phyloP scores from a whole-genome alignment of 1,284 basidiomycete species.

The Peniophora sp. region DNA sequence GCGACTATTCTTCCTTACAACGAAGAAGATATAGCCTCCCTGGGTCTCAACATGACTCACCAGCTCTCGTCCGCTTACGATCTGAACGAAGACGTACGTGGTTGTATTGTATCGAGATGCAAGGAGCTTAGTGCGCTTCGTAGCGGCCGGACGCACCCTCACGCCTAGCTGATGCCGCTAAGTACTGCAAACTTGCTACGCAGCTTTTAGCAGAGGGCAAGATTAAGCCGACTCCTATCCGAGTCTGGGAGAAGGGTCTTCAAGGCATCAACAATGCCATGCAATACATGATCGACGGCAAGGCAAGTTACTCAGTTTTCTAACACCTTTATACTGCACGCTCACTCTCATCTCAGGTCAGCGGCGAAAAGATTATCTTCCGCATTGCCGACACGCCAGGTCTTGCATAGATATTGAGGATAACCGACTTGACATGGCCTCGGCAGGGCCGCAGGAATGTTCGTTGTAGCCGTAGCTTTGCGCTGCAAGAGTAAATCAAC shows the following conservation, averaged over 20 bases:
- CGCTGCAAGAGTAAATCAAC: too few relatives aligned
- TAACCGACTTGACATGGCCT: too few relatives aligned
- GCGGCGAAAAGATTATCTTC: slow-evolving; percentile 7
- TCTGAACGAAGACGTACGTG: slow-evolving; percentile 3
- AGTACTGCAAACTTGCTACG: slow-evolving; percentile 8
- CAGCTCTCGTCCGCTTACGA: slow-evolving; percentile 1
- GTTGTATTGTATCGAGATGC: not conserved
- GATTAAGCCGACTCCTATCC: slow-evolving; percentile 14
- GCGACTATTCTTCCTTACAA: slow-evolving; percentile 2
- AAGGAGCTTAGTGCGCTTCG: not conserved
- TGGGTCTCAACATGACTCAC: not conserved
- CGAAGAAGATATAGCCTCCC: not conserved
- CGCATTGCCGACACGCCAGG: slow-evolving; percentile 7
- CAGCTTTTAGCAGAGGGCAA: slow-evolving; percentile 10
- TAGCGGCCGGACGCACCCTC: not conserved
- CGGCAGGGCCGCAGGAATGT: too few relatives aligned
- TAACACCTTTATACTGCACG: not conserved
- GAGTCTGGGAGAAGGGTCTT: slow-evolving; percentile 10
- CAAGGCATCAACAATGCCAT: slow-evolving; percentile 8
- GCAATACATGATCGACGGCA: slow-evolving; percentile 6
- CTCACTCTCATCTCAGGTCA: not conserved
- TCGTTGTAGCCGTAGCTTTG: too few relatives aligned
- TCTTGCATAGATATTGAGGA: too few relatives aligned
- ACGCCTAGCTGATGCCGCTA: not conserved
- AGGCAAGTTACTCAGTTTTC: not conserved